phyloP scores from a whole-genome alignment of 192 early-diverging fungal species.

The Thoreauomyces humboldtii region DNA sequence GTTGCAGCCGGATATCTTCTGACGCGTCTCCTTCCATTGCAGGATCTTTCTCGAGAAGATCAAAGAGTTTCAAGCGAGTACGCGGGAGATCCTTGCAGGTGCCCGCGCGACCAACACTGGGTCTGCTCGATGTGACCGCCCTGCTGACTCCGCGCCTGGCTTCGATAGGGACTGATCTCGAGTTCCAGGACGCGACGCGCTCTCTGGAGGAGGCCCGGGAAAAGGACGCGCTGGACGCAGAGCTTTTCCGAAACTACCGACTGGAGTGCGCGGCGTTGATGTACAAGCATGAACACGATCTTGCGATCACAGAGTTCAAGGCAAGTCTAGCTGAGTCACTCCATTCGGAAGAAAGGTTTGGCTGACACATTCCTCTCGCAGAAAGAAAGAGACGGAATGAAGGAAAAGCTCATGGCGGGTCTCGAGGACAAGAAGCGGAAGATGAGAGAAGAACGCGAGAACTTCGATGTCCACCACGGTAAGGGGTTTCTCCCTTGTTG shows the following conservation, averaged over 20 bases:
- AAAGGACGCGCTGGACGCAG: slow-evolving; percentile 49
- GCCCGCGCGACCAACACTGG: neutral
- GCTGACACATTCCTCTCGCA: neutral
- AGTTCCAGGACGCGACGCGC: slow-evolving; percentile 63
- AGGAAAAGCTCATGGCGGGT: slow-evolving; percentile 70
- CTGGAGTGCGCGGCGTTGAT: slow-evolving; percentile 65
- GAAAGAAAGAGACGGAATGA: slow-evolving; percentile 55
- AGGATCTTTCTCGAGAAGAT: slow-evolving; percentile 49
- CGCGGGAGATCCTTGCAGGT: slow-evolving; percentile 11
- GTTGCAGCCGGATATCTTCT: too few relatives aligned
- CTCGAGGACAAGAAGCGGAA: slow-evolving; percentile 77
- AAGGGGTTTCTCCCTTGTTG: slow-evolving; percentile 2
- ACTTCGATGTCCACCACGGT: slow-evolving; percentile 58
- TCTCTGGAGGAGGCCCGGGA: slow-evolving; percentile 59
- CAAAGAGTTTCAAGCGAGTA: slow-evolving; percentile 37
- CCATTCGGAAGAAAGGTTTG: neutral
- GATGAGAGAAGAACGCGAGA: slow-evolving; percentile 81
- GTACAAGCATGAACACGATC: slow-evolving; percentile 56
- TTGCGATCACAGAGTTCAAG: slow-evolving; percentile 66
- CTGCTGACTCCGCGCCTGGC: neutral
- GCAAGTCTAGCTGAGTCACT: slow-evolving; percentile 34
- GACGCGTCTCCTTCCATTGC: slow-evolving; percentile 3
- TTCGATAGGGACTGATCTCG: slow-evolving; percentile 45
- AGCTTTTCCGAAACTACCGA: slow-evolving; percentile 69
- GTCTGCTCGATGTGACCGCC: neutral